Evolutionary conservation across 257 asterid species (phyloP).

Genomic region (Scutellaria barbata): DNA sequence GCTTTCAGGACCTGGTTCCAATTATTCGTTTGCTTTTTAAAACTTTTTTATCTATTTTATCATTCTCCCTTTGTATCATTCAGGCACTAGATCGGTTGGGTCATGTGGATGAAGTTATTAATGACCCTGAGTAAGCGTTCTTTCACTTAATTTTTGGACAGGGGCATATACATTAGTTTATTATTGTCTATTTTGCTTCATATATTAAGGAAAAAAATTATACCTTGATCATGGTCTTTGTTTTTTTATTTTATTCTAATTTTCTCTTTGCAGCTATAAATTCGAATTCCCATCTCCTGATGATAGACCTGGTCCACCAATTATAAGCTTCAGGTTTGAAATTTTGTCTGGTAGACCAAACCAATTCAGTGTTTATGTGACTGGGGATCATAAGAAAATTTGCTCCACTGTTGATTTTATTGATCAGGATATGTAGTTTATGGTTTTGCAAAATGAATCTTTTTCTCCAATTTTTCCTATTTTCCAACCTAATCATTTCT

Average conservation of each 20-base stretch:
- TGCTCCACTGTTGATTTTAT: conserved; percentile 15
- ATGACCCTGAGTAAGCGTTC: conserved; percentile 90
- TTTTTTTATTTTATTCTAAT: conserved; percentile 3
- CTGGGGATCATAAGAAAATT: conserved; percentile 13
- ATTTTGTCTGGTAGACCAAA: conserved; percentile 24
- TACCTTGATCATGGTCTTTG: conserved; percentile 29
- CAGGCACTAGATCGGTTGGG: conserved; percentile 98
- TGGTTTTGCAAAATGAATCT: not conserved
- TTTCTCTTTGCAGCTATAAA: conserved; percentile 74
- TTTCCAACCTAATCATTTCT: conserved; percentile 9
- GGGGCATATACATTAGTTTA: conserved; percentile 20
- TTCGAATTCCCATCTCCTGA: conserved; percentile 99
- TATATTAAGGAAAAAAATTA: conserved; percentile 16
- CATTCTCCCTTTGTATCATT: conserved; percentile 32
- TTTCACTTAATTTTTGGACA: conserved; percentile 13
- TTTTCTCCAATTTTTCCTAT: not conserved
- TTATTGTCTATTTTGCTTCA: conserved; percentile 9
- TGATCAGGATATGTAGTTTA: not conserved
- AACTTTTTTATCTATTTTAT: conserved; percentile 2
- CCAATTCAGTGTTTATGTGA: conserved; percentile 23
- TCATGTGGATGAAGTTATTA: conserved; percentile 78
- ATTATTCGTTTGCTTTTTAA: not conserved
- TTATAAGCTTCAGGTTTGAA: conserved; percentile 93
- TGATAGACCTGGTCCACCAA: conserved; percentile 97
- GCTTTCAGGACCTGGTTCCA: not conserved